Evolutionary conservation across 2,329 filamentous ascomycete genomes (phyloP), one percentile per base, ranked within the genome.

Genomic region (Lasiodiplodia gonubiensis): DNA sequence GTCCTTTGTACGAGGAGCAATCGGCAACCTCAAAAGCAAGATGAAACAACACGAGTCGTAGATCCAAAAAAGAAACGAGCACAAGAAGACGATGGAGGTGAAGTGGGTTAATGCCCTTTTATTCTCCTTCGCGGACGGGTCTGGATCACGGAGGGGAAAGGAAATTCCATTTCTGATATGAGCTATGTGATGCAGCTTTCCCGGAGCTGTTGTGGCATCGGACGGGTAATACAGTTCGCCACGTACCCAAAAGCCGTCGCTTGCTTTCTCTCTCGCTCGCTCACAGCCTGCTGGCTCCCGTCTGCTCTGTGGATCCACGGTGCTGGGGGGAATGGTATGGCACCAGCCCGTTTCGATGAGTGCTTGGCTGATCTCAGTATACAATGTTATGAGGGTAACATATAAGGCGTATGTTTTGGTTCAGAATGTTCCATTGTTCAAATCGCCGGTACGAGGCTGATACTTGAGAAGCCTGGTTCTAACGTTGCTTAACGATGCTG

Each of bases 101-200:
- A 7, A 25, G 59, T n/a, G 18, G 30, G 21, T 12, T 49, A 18
- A 25, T 51, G 12, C 30, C 46, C 59, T 51, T 63, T 51, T 63
- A 63, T 63, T 61, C 57, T 59, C 39, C 18, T 23, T 60, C 33
- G 12, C 25, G 39, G 39, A 46, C 42, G 11, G 42, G 42, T 46
- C 23, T 33, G 18, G 21, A 16, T 18, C 35, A 27, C 14, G 18
- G 8, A 3, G 7, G n/a, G 27, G 16, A 42, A 49, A 39, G 27
- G 14, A 39, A 51, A 51, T 63, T 63, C 46, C 59, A 63, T 51
- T 39, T 51, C 11, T 37, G 46, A 63, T 51, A 52, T 30, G 30
- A 37, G n/a, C 12, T 52, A 63, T 30, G 27, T 63, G 30, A 35
- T 63, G 46, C 59, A 63, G 16, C 46, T 18, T 61, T 4, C 59